Evolutionary conservation across 2,329 filamentous ascomycete genomes (phyloP), one percentile per base, ranked within the genome.

Genomic region (Aspergillus novofumigatus): DNA sequence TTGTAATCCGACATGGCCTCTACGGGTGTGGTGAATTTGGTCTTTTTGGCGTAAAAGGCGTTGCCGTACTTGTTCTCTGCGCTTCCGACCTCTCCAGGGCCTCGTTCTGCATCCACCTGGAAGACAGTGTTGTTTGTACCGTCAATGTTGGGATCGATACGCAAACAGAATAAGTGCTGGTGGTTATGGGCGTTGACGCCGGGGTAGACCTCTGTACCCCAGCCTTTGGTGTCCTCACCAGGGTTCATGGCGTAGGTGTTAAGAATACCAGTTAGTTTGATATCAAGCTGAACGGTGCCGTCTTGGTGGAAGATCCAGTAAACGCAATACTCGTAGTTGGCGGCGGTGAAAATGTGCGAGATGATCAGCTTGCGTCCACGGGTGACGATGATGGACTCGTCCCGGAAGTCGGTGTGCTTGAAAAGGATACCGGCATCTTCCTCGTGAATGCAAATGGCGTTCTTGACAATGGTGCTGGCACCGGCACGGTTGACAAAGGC

Each of bases 171-270:
- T 32, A 97, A 82, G 73, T 97, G 92, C 75, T 97, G 92, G 74
- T 97, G 92, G 78, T 96, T 96, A 77, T 96, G 92, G 0, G 92
- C 92, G 68, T 96, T 96, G 69, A 96, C 91, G 44, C 90, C 87
- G 0, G 91, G 90, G 69, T 93, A 94, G 8, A 97, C 92, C 73
- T 96, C 88, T 0, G 92, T 96, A 56, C 92, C 92, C 90, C 91
- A 96, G 58, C 90, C 91, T 29, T 89, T 80, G 8, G 89, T 88
- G 62, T 94, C 90, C 75, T 96, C 92, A 49, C 85, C 89, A 0
- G 87, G 84, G 65, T 86, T 84, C 81, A 96, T 88, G 26, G 86
- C 80, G 67, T 96, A 96, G 0, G 92, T 97, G 80, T 96, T 96
- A 54, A 97, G 79, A 70, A 97, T 96, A 53, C 92, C 92, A 0